Evolutionary conservation across 225 moss, liverwort and hornwort genomes (phyloP).

Genomic region (Rhytidiadelphus loreus): DNA sequence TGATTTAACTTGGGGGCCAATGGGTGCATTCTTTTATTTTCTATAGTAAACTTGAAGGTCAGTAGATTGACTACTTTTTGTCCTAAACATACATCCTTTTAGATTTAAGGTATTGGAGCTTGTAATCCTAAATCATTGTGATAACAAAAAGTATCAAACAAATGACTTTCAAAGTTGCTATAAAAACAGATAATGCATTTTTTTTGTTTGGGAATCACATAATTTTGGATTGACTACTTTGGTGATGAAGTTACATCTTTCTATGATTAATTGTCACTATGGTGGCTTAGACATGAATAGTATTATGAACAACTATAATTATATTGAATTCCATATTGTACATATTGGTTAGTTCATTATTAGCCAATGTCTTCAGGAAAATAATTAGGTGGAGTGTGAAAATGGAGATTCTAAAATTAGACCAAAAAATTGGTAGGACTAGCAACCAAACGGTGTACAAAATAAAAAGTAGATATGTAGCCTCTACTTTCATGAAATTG

Average conservation of each 20-base stretch:
- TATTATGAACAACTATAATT: not conserved
- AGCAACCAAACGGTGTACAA: accelerated
- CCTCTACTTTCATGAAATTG: not conserved
- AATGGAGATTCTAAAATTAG: not conserved
- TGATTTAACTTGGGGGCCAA: not conserved
- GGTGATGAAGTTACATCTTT: not conserved
- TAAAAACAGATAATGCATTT: not conserved
- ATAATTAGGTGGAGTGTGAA: not conserved
- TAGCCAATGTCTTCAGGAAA: not conserved
- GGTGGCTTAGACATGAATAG: not conserved
- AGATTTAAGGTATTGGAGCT: not conserved
- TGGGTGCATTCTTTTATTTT: not conserved
- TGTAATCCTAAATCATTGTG: accelerated
- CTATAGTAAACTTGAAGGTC: not conserved
- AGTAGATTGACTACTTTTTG: not conserved
- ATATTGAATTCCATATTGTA: not conserved
- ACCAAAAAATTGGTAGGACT: not conserved
- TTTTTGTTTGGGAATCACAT: accelerated
- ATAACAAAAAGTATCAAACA: not conserved
- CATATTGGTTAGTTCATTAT: not conserved
- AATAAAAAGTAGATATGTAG: not conserved
- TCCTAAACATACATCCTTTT: not conserved
- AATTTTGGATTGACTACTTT: not conserved
- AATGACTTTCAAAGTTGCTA: not conserved
- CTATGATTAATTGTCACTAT: not conserved